Conservation (phyloP, 805 yeast genomes). For the Saturnispora sekii region DNA sequence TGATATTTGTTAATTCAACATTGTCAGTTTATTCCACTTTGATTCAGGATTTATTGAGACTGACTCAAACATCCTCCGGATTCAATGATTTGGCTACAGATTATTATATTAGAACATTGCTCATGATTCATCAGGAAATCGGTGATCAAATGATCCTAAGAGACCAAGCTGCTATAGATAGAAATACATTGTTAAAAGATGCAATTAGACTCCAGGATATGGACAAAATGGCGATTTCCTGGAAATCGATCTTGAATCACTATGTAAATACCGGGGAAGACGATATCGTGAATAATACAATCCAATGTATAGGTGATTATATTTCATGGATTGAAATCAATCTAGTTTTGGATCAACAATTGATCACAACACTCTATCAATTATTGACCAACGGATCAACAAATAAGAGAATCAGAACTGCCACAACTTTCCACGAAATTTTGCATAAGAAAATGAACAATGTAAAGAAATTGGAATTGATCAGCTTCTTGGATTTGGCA, state of each 20-base stretch:
- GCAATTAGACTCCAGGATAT: constrained; percentile 70
- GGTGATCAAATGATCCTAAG: constrained; percentile 84
- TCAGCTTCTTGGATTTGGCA: constrained; percentile 60
- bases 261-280: background rate
- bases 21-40: constrained; percentile 39
- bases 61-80: constrained; percentile 24
- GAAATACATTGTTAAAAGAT: constrained; percentile 72
- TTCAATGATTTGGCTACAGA: constrained; percentile 45
- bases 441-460: constrained; percentile 51
- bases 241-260: constrained; percentile 48
- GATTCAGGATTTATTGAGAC: constrained; percentile 38
- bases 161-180: constrained; percentile 48
- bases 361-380: constrained; percentile 47
- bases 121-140: constrained; percentile 78
- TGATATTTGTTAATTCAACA: constrained; percentile 41
- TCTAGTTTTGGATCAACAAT: constrained; percentile 54
- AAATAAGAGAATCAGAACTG: constrained; percentile 47
- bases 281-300: constrained; percentile 47
- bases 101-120: constrained; percentile 62
- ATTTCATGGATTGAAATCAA: constrained; percentile 89
- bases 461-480: constrained; percentile 48
- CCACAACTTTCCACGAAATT: constrained; percentile 43
- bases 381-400: constrained; percentile 31
- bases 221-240: constrained; percentile 48
- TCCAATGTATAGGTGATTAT: constrained; percentile 71